A percentile compares a stretch with the other conserved stretches of the same genome.
Conservation (phyloP, 2,329 filamentous ascomycete species). For the Penicillium brevicompactum region DNA sequence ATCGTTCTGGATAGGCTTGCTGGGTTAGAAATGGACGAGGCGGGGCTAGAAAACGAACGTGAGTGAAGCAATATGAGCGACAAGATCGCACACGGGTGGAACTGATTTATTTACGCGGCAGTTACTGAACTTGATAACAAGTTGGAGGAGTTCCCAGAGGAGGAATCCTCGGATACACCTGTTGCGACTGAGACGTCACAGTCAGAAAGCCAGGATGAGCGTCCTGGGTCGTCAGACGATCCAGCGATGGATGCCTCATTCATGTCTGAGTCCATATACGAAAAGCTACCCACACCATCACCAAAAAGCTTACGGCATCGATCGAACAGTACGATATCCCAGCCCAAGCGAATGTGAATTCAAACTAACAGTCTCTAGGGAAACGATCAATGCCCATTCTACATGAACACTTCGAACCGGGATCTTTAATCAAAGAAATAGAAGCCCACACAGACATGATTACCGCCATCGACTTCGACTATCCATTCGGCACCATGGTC, state of each 20-base stretch:
- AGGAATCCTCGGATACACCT: constrained; percentile 32
- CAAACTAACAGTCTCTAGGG: constrained; percentile 50
- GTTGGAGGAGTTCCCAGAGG: constrained; percentile 63
- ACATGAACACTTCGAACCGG: constrained; percentile 92
- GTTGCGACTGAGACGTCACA: constrained; percentile 37
- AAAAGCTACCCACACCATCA: constrained; percentile 76
- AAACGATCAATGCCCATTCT: constrained; percentile 84
- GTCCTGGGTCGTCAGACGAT: constrained; percentile 56
- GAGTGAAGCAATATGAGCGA: constrained; percentile 38
- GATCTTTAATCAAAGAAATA: constrained; percentile 83
- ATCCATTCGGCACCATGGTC: constrained; percentile 94
- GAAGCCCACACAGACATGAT: constrained; percentile 86
- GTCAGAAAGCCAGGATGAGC: constrained; percentile 44
- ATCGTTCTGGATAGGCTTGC: constrained; percentile 88
- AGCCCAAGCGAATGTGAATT: neutral
- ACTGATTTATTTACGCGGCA: constrained; percentile 21
- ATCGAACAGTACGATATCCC: constrained; percentile 38
- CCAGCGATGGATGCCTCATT: constrained; percentile 63
- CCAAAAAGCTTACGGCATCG: constrained; percentile 55
- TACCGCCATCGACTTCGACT: constrained; percentile 91
- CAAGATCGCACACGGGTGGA: neutral
- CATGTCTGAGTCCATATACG: constrained; percentile 98
- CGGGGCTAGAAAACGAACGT: constrained; percentile 86
- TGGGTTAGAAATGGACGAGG: constrained; percentile 85
- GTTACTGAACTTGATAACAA: constrained; percentile 63